Conservation (phyloP, 2,329 filamentous ascomycete species). For the Aureobasidium musti region DNA sequence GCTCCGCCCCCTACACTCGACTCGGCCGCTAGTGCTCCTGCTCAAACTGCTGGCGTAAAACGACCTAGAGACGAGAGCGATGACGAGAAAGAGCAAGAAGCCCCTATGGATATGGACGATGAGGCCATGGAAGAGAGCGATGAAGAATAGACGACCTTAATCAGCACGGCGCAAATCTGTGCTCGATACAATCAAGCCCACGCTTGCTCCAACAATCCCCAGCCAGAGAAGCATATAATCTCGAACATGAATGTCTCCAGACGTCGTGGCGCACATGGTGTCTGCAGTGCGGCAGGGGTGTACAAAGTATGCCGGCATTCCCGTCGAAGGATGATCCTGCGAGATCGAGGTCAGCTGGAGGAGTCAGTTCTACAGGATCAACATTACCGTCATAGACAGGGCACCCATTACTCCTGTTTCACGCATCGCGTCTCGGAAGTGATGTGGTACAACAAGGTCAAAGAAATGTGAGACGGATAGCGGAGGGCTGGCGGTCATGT, state of each 20-base stretch:
- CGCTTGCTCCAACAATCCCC: slow-evolving; percentile 77
- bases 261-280: slow-evolving; percentile 63
- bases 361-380: background rate
- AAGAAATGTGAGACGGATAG: slow-evolving; percentile 38
- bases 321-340: slow-evolving; percentile 80
- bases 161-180: slow-evolving; percentile 22
- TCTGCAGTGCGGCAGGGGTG: slow-evolving; percentile 90
- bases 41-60: slow-evolving; percentile 59
- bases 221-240: slow-evolving; percentile 87
- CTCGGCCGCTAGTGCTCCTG: slow-evolving; percentile 1
- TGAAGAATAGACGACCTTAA: slow-evolving; percentile 53
- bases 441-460: slow-evolving; percentile 41
- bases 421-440: slow-evolving; percentile 40
- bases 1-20: slow-evolving; percentile 31
- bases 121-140: slow-evolving; percentile 54
- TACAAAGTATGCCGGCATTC: slow-evolving; percentile 80
- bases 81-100: slow-evolving; percentile 43
- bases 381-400: slow-evolving; percentile 41
- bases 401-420: slow-evolving; percentile 39
- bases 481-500: slow-evolving; percentile 40
- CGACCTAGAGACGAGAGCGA: slow-evolving; percentile 47
- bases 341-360: background rate
- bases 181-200: slow-evolving; percentile 72
- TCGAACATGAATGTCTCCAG: slow-evolving; percentile 47
- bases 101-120: slow-evolving; percentile 39